Evolutionary conservation across 2,329 filamentous ascomycete genomes (phyloP).

Genomic region (Chaetomiaceae sp.): DNA sequence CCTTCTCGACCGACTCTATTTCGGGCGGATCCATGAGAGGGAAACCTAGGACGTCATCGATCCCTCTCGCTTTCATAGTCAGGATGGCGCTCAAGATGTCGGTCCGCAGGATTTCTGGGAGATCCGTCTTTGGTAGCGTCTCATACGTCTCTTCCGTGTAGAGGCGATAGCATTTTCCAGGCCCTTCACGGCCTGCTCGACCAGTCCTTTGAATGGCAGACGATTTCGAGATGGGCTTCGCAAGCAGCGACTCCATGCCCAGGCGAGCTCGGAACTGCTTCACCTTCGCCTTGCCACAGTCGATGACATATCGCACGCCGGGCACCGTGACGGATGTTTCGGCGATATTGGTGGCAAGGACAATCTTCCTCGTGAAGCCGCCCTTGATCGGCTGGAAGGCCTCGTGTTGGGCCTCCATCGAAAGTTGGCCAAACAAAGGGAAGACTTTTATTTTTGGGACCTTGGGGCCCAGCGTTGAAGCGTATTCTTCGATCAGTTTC

Average conservation of each 20-base stretch:
- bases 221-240: constrained; percentile 87
- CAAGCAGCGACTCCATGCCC: constrained; percentile 83
- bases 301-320: constrained; percentile 85
- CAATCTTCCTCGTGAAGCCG: constrained; percentile 76
- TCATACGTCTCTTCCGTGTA: constrained; percentile 79
- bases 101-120: constrained; percentile 85
- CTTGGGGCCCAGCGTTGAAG: constrained; percentile 65
- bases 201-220: constrained; percentile 89
- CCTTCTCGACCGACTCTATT: constrained; percentile 72
- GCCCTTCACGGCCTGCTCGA: constrained; percentile 85
- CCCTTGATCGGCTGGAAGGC: constrained; percentile 74
- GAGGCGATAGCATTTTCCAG: constrained; percentile 83
- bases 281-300: constrained; percentile 89
- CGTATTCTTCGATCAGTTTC: constrained; percentile 75
- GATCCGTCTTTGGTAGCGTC: constrained; percentile 65
- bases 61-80: constrained; percentile 88
- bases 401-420: constrained; percentile 77
- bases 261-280: constrained; percentile 84
- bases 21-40: constrained; percentile 81
- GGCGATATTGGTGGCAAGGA: constrained; percentile 95
- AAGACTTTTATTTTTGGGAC: constrained; percentile 69
- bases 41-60: constrained; percentile 76
- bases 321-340: constrained; percentile 96
- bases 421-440: constrained; percentile 85
- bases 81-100: constrained; percentile 82